Base-by-base conservation (phyloP, 495 filamentous ascomycete genomes). In the Melanomma pulvis-pyrius region DNA sequence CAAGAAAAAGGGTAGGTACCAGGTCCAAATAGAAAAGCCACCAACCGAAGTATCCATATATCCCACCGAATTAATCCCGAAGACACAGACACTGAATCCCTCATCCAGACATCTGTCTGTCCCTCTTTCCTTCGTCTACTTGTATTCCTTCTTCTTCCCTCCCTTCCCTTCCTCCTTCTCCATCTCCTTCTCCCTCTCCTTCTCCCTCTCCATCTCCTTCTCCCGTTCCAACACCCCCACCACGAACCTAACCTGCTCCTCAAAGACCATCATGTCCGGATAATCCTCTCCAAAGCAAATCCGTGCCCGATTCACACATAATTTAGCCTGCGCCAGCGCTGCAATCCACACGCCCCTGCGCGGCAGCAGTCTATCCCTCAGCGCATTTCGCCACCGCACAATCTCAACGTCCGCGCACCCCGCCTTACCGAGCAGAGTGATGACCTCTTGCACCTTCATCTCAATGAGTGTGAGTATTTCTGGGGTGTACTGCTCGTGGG, bases 221-320 rank as follows among this genome's bases (percentile, higher is more conserved):
- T 28, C 29, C 53, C 30, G 25, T 8, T 29, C 25, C 25, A 8
- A n/a, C 30, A 19, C 28, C 17, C 19, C 17, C 3, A 29, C 53
- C 53, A n/a, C 32, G 17, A 44, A 24, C n/a, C n/a, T n/a, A n/a
- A n/a, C n/a, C n/a, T n/a, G n/a, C n/a, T n/a, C n/a, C n/a, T n/a
- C n/a, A n/a, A n/a, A n/a, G n/a, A n/a, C n/a, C n/a, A n/a, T n/a
- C n/a, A n/a, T n/a, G n/a, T n/a, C n/a, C n/a, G n/a, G n/a, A n/a
- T n/a, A 8, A 59, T 59, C 55, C 55, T 7, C n/a, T n/a, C 55
- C 55, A 1, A 12, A 9, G 19, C 55, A 59, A n/a, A n/a, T 47
- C 55, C 12, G 19, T 19, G 39, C 24, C 13, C 2, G 5, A n/a
- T 47, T 26, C n/a, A 46, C 8, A 5, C 19, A 9, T 15, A 59